Conservation (phyloP, 2,329 filamentous ascomycete genomes). For the Colletotrichum magnum region DNA sequence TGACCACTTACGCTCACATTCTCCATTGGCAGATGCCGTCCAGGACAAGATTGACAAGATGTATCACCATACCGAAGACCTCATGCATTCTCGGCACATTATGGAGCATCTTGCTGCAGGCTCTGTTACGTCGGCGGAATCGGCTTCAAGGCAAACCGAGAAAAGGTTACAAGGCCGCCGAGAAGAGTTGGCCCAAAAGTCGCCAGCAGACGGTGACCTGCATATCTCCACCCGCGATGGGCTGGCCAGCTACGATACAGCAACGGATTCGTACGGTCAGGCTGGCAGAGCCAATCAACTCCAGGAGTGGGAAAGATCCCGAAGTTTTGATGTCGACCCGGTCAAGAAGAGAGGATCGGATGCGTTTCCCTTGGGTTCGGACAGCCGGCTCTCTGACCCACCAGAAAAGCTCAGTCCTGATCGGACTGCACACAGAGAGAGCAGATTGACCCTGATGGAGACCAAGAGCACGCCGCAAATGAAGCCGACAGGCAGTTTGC, state of each 20-base stretch:
- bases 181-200: background rate
- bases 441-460: background rate
- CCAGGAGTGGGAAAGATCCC: conserved; percentile 20
- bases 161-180: too few species aligned
- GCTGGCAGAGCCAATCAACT: background rate
- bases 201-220: background rate
- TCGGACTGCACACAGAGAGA: background rate
- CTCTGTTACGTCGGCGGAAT: background rate
- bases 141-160: background rate
- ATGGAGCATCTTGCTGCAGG: conserved; percentile 51
- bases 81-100: conserved; percentile 52
- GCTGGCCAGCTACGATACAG: conserved; percentile 17
- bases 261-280: background rate
- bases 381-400: conserved; percentile 9
- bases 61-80: conserved; percentile 51
- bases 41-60: conserved; percentile 48
- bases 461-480: conserved; percentile 17
- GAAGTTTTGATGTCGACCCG: conserved; percentile 28
- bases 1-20: conserved; percentile 5
- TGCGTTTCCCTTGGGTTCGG: background rate
- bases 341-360: conserved; percentile 26
- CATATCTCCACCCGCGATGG: background rate
- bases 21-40: conserved; percentile 29
- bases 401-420: conserved; percentile 22
- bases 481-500: conserved; percentile 2